Percentiles rank a stretch among this genome's conserved stretches.
These are phyloP conservation scores for Salvia miltiorrhiza DNA, from an alignment of 257 asterid genomes.

Conservation along the genomic window DNA sequence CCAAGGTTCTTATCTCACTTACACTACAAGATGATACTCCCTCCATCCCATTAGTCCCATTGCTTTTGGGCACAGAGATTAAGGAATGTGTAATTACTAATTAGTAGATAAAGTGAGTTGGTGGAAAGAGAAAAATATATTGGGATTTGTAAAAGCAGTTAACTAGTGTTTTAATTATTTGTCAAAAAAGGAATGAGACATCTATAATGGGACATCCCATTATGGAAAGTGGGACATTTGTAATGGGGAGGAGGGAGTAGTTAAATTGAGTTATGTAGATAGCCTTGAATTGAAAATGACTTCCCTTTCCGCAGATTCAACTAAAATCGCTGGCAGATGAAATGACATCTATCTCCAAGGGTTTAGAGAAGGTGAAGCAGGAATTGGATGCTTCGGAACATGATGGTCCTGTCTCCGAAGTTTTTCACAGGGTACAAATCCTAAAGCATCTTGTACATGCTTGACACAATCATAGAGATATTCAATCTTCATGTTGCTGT, in stretches of 20 bases:
- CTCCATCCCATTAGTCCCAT: too few relatives aligned
- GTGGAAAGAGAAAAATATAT: too few relatives aligned
- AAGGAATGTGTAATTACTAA: too few relatives aligned
- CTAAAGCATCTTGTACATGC: neutral
- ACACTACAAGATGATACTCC: neutral
- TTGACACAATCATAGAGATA: neutral
- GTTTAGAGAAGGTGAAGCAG: slow-evolving; percentile 87
- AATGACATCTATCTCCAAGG: slow-evolving; percentile 88
- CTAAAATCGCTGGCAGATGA: slow-evolving; percentile 87
- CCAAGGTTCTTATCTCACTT: slow-evolving; percentile 40
- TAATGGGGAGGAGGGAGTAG: too few relatives aligned
- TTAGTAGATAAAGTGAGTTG: too few relatives aligned
- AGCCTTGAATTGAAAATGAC: neutral
- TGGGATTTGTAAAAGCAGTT: too few relatives aligned
- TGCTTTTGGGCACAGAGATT: too few relatives aligned
- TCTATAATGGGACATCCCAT: too few relatives aligned
- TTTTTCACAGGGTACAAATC: slow-evolving; percentile 58
- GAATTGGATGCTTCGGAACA: slow-evolving; percentile 73
- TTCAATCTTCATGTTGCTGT: neutral
- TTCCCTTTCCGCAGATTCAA: slow-evolving; percentile 62
- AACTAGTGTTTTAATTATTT: too few relatives aligned
- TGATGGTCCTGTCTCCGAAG: slow-evolving; percentile 89
- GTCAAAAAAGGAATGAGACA: too few relatives aligned
- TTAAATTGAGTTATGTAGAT: neutral
- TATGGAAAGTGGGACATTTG: too few relatives aligned